A percentile compares a stretch with the other conserved stretches of the same genome.
phyloP scores from a whole-genome alignment of 2,329 filamentous ascomycete species.

The Blastomyces emzantsi region DNA sequence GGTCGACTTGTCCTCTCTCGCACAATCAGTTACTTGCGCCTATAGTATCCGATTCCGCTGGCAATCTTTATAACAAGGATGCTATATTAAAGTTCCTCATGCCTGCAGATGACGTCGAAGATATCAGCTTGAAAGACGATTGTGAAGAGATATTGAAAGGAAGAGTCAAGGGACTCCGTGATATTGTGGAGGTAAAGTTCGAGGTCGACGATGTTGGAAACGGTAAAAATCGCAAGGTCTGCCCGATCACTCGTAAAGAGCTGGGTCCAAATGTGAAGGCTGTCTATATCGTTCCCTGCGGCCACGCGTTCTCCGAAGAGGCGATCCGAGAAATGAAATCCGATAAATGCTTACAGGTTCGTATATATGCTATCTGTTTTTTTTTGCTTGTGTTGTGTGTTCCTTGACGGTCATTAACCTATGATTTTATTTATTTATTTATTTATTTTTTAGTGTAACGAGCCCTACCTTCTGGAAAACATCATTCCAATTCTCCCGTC shows the following conservation, averaged over 20 bases:
- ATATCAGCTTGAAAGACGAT: constrained; percentile 46
- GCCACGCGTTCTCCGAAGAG: constrained; percentile 83
- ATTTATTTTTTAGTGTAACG: constrained; percentile 62
- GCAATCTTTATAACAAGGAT: constrained; percentile 91
- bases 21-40: constrained; percentile 62
- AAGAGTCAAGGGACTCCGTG: constrained; percentile 67
- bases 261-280: constrained; percentile 69
- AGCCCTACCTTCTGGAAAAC: constrained; percentile 62
- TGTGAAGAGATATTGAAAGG: constrained; percentile 54
- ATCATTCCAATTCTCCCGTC: constrained; percentile 74
- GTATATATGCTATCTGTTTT: constrained; percentile 15
- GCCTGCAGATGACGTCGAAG: constrained; percentile 45
- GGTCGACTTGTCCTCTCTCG: constrained; percentile 82
- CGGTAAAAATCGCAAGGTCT: constrained; percentile 56
- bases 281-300: constrained; percentile 88
- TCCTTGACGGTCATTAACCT: neutral
- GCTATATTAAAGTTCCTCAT: constrained; percentile 65
- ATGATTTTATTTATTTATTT: too few species aligned
- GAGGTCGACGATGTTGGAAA: constrained; percentile 41
- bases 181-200: constrained; percentile 81
- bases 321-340: constrained; percentile 71
- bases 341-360: constrained; percentile 51
- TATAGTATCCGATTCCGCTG: constrained; percentile 74
- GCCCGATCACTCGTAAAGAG: constrained; percentile 79
- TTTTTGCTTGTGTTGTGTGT: neutral